Evolutionary conservation across 805 yeast species (phyloP).

Genomic region (Nakazawaea wyomingensis): DNA sequence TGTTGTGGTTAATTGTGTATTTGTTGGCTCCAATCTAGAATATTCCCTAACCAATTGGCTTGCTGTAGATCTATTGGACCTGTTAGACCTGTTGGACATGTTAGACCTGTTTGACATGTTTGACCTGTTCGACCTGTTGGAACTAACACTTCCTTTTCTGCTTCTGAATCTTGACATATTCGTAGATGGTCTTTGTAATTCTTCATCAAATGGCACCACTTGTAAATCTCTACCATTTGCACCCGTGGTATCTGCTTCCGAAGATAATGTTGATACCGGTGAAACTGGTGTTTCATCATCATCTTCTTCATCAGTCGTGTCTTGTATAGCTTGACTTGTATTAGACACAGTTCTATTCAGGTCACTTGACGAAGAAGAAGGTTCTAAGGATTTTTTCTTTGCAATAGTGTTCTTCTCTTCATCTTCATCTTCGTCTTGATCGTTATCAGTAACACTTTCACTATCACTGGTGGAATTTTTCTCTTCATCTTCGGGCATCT

Average conservation of each 20-base stretch:
- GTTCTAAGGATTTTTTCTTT: too few relatives aligned
- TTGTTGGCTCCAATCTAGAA: constrained; percentile 28
- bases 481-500: constrained; percentile 13
- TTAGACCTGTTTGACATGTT: constrained; percentile 5
- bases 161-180: constrained; percentile 1
- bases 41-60: constrained; percentile 24
- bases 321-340: too few relatives aligned
- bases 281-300: constrained; percentile 4
- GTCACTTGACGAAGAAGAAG: too few relatives aligned
- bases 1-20: constrained; percentile 21
- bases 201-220: constrained; percentile 7
- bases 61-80: constrained; percentile 9
- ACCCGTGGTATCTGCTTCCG: neutral
- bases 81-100: constrained; percentile 9
- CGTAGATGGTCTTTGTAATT: neutral
- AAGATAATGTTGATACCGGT: constrained; percentile 14
- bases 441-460: too few relatives aligned
- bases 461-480: neutral
- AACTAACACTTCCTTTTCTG: constrained; percentile 3
- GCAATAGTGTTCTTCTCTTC: too few relatives aligned
- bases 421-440: constrained; percentile 8
- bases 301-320: too few relatives aligned
- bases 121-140: constrained; percentile 9
- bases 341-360: too few relatives aligned
- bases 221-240: constrained; percentile 1